Evolutionary conservation across 495 filamentous ascomycete species (phyloP).

Genomic region (Pyrenopolyporus hunteri): DNA sequence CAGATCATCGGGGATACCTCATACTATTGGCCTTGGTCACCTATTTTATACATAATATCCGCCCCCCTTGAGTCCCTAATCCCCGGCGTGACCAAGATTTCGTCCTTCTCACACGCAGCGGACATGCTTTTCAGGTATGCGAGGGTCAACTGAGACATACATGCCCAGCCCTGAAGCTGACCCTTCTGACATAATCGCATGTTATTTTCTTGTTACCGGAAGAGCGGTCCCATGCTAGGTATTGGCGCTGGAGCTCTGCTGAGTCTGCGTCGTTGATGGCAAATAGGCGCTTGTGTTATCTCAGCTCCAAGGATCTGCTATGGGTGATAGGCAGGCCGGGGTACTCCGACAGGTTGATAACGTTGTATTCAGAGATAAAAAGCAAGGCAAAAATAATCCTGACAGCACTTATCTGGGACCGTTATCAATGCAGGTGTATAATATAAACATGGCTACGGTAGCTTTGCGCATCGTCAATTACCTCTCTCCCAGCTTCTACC

Average conservation of each 20-base stretch:
- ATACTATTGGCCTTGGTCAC: too few relatives aligned
- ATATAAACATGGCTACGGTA: conserved; percentile 28
- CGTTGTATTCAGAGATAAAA: not conserved
- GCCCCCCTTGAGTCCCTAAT: too few relatives aligned
- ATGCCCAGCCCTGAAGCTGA: not conserved
- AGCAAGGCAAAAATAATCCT: not conserved
- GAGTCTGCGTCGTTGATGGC: not conserved
- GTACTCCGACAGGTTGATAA: not conserved
- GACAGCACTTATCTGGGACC: conserved; percentile 20
- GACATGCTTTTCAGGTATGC: too few relatives aligned
- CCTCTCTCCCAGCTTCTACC: conserved; percentile 1
- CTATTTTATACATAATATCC: too few relatives aligned
- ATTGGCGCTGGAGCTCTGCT: not conserved
- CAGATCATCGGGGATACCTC: too few relatives aligned
- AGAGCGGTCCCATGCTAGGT: not conserved
- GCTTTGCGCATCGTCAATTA: conserved; percentile 12
- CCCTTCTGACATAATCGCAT: conserved; percentile 4
- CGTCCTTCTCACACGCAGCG: too few relatives aligned
- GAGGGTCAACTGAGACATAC: conserved; percentile 20
- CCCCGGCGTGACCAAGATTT: too few relatives aligned
- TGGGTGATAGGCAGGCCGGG: not conserved
- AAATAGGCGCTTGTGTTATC: conserved; percentile 12
- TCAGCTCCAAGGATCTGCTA: conserved; percentile 5
- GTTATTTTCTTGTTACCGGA: conserved; percentile 18
- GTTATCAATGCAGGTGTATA: conserved; percentile 5